Evolutionary conservation across 371 early-diverging fungal species (phyloP).

Genomic region (Apophysomyces elegans): DNA sequence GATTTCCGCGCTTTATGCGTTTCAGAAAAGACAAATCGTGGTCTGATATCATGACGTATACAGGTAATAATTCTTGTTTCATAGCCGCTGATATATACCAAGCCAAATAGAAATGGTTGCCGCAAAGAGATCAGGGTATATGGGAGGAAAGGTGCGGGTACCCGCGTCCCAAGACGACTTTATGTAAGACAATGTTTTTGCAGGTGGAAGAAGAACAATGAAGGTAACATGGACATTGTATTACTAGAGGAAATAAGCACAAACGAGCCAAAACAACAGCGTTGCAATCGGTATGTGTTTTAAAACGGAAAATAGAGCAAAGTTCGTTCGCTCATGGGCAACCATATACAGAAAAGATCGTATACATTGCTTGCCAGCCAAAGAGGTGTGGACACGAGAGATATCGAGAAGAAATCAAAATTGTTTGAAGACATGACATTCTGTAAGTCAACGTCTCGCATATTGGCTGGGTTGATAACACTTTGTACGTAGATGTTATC

Average conservation of each 20-base stretch:
- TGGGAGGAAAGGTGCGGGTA: slow-evolving; percentile 31
- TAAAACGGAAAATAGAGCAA: slow-evolving; percentile 13
- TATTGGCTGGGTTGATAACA: not conserved
- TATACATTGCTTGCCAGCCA: slow-evolving; percentile 33
- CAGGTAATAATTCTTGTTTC: slow-evolving; percentile 26
- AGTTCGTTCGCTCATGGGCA: not conserved
- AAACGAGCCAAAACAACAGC: slow-evolving; percentile 14
- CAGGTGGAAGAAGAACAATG: not conserved
- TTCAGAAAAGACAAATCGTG: slow-evolving; percentile 71
- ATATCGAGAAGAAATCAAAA: slow-evolving; percentile 39
- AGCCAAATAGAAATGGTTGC: slow-evolving; percentile 24
- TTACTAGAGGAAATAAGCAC: not conserved
- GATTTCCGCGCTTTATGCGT: slow-evolving; percentile 75
- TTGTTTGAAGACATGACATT: slow-evolving; percentile 67
- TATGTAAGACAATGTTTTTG: slow-evolving; percentile 6
- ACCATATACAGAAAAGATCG: slow-evolving; percentile 20
- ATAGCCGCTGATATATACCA: not conserved
- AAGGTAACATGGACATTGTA: not conserved
- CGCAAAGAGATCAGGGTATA: slow-evolving; percentile 28
- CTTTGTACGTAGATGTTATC: slow-evolving; percentile 40
- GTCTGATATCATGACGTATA: slow-evolving; percentile 58
- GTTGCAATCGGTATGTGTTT: slow-evolving; percentile 1
- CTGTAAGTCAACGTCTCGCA: slow-evolving; percentile 40
- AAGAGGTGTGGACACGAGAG: slow-evolving; percentile 50
- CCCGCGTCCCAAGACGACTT: slow-evolving; percentile 18